phyloP scores from a whole-genome alignment of 176 grass and related monocot species.

The Oryza rufipogon region DNA sequence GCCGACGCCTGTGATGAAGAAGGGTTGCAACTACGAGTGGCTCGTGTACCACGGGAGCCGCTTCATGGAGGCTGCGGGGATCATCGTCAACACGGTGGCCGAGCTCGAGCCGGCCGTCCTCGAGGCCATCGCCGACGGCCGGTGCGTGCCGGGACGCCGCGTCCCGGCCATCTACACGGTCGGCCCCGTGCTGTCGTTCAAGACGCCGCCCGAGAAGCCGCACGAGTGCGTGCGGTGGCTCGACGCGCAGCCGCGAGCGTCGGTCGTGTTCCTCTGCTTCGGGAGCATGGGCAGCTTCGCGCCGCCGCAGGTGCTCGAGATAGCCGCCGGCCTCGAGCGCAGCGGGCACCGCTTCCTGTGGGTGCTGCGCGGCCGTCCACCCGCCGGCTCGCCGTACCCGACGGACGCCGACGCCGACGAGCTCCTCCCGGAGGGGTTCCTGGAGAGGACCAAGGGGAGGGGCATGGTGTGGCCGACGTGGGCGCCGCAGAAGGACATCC shows the following conservation, averaged over 20 bases:
- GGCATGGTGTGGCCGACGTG: slow-evolving; percentile 55
- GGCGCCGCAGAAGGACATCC: slow-evolving; percentile 62
- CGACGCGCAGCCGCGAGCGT: slow-evolving; percentile 51
- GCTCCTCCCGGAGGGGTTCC: slow-evolving; percentile 50
- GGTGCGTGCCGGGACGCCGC: slow-evolving; percentile 21
- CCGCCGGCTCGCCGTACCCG: slow-evolving; percentile 40
- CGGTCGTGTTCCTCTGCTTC: slow-evolving; percentile 73
- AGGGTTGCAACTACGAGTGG: too few relatives aligned
- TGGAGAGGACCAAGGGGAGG: slow-evolving; percentile 33
- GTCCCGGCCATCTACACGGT: slow-evolving; percentile 48
- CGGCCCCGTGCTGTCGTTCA: slow-evolving; percentile 52
- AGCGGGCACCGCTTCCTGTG: slow-evolving; percentile 63
- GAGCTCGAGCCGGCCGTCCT: too few relatives aligned
- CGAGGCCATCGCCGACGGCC: too few relatives aligned
- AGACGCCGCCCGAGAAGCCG: background rate
- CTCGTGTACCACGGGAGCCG: too few relatives aligned
- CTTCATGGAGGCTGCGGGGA: too few relatives aligned
- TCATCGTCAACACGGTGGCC: too few relatives aligned
- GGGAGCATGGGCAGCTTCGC: slow-evolving; percentile 72
- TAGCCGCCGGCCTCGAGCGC: slow-evolving; percentile 56
- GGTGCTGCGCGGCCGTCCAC: slow-evolving; percentile 41
- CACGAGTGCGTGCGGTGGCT: slow-evolving; percentile 72
- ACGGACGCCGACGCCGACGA: slow-evolving; percentile 47
- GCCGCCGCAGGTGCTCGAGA: slow-evolving; percentile 54
- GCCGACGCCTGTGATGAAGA: too few relatives aligned